These are phyloP conservation scores for Pyricularia pennisetigena DNA, from an alignment of 2,329 filamentous ascomycete genomes.

Conservation along the genomic window DNA sequence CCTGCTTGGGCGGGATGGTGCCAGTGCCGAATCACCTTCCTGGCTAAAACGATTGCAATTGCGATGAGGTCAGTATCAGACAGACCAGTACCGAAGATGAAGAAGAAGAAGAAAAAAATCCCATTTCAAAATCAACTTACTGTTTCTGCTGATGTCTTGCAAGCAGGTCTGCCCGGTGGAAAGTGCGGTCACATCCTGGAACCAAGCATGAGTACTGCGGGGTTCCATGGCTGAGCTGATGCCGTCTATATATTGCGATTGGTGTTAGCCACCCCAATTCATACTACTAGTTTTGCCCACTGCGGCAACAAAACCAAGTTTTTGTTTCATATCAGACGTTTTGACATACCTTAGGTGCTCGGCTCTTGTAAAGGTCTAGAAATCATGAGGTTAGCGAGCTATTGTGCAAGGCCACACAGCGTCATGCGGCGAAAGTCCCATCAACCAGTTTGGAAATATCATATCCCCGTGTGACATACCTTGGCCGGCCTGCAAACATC, in stretches of 20 bases:
- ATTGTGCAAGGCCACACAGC: slow-evolving; percentile 16
- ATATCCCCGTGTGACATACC: slow-evolving; percentile 4
- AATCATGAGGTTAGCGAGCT: slow-evolving; percentile 26
- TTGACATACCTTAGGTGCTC: slow-evolving; percentile 15
- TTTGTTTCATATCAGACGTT: background rate
- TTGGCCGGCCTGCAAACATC: slow-evolving; percentile 8
- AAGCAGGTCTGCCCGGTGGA: slow-evolving; percentile 49
- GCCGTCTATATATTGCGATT: slow-evolving; percentile 6
- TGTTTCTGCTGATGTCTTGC: slow-evolving; percentile 44
- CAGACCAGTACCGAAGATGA: no score
- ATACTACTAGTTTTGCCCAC: slow-evolving; percentile 12
- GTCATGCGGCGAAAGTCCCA: background rate
- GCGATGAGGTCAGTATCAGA: background rate
- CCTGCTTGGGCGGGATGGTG: background rate
- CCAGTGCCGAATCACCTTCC: background rate
- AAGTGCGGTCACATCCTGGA: slow-evolving; percentile 45
- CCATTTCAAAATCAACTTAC: slow-evolving; percentile 22
- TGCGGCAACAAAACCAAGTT: background rate
- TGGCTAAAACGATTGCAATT: background rate
- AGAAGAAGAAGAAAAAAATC: no score
- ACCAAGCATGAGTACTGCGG: slow-evolving; percentile 41
- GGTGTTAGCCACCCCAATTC: slow-evolving; percentile 18
- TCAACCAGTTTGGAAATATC: slow-evolving; percentile 19
- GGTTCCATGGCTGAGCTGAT: slow-evolving; percentile 44
- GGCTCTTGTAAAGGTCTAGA: slow-evolving; percentile 29